These are phyloP conservation scores for Psilocybe mexicana DNA, from an alignment of 1,284 basidiomycete species.

Conservation along the genomic window DNA sequence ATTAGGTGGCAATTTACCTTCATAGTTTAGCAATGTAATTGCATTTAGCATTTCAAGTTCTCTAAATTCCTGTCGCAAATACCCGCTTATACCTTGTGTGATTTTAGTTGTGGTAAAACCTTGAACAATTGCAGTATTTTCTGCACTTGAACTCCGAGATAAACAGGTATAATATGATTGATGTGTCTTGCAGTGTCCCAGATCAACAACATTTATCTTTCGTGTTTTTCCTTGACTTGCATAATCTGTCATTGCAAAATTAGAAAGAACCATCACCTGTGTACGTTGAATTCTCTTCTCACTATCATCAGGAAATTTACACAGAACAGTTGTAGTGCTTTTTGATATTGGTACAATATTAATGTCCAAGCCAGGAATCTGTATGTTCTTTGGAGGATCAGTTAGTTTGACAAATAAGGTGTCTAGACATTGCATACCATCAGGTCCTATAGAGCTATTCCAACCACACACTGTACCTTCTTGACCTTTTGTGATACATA, in stretches of 20 bases:
- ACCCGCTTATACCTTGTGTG: conserved; percentile 16
- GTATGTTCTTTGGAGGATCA: conserved; percentile 28
- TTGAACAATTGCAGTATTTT: conserved; percentile 34
- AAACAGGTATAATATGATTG: conserved; percentile 38
- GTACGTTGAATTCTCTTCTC: conserved; percentile 21
- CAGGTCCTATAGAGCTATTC: conserved; percentile 17
- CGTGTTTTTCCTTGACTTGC: conserved; percentile 40
- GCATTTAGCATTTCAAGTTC: conserved; percentile 27
- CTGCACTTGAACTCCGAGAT: conserved; percentile 31
- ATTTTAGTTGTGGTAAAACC: conserved; percentile 27
- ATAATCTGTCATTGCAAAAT: conserved; percentile 46
- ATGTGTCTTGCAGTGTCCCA: conserved; percentile 30
- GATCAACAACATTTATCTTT: conserved; percentile 33
- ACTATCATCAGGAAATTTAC: conserved; percentile 28
- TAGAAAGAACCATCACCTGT: conserved; percentile 37
- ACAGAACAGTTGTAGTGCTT: conserved; percentile 18
- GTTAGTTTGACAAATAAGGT: conserved; percentile 38
- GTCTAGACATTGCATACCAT: conserved; percentile 26
- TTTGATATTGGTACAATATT: conserved; percentile 40
- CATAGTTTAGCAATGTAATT: conserved; percentile 24
- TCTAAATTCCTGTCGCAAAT: conserved; percentile 21
- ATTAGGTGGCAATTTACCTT: conserved; percentile 19
- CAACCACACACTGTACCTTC: conserved; percentile 37
- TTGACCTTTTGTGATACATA: conserved; percentile 43
- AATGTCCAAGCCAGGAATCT: conserved; percentile 32